A percentile compares a stretch with the other conserved stretches of the same genome.
phyloP scores from a whole-genome alignment of 768 basidiomycete genomes.

The Pleurotus cornucopiae region DNA sequence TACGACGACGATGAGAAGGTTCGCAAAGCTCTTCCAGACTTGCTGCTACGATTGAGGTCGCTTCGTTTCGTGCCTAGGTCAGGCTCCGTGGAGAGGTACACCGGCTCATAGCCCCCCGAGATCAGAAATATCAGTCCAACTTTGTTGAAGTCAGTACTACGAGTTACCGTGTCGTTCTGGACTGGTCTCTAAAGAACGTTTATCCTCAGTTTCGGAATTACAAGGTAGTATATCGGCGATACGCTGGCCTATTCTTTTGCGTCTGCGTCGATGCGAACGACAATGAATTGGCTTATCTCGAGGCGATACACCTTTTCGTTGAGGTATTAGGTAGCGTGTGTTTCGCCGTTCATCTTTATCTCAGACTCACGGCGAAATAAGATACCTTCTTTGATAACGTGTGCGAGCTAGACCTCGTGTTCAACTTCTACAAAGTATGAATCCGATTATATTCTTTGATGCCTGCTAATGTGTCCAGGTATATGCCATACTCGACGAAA shows the following conservation, averaged over 20 bases:
- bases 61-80: conserved; percentile 45
- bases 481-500: conserved; percentile 96
- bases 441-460: background rate
- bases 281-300: conserved; percentile 95
- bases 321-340: conserved; percentile 81
- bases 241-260: conserved; percentile 97
- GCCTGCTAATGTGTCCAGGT: conserved; percentile 48
- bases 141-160: conserved; percentile 85
- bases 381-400: conserved; percentile 99
- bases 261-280: conserved; percentile 97
- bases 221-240: conserved; percentile 95
- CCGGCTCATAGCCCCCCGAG: conserved; percentile 89
- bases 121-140: conserved; percentile 99
- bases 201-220: conserved; percentile 84
- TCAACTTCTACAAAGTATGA: conserved; percentile 94
- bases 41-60: background rate
- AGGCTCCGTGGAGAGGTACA: conserved; percentile 96
- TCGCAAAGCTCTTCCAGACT: background rate
- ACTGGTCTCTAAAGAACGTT: background rate
- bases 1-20: conserved; percentile 99
- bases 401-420: conserved; percentile 95
- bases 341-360: background rate
- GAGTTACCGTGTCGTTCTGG: conserved; percentile 2
- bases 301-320: conserved; percentile 97
- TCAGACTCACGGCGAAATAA: conserved; percentile 24